These are phyloP conservation scores for Protostelium mycophagum DNA, from an alignment of 78 protist species.

Conservation along the genomic window DNA sequence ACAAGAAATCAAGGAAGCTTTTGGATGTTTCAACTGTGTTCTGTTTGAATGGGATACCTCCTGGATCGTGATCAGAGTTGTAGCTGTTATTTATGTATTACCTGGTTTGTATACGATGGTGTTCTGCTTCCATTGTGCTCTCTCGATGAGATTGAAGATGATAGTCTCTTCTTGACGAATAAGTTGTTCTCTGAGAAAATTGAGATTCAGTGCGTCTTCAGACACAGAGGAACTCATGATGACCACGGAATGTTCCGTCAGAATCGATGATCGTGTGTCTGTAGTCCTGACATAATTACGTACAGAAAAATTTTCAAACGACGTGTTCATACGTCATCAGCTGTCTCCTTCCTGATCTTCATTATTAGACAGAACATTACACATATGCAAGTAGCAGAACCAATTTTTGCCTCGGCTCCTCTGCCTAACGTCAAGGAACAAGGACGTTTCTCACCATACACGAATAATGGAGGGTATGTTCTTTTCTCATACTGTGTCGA, in stretches of 20 bases:
- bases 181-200: neutral
- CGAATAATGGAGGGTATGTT: slow-evolving; percentile 62
- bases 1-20: neutral
- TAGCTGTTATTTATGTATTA: too few species aligned
- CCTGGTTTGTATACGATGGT: neutral
- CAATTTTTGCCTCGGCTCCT: neutral
- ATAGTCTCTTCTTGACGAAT: neutral
- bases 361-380: too few species aligned
- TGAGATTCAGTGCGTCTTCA: neutral
- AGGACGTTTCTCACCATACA: slow-evolving; percentile 54
- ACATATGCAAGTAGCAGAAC: neutral
- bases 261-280: too few species aligned
- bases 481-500: too few species aligned
- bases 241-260: too few species aligned
- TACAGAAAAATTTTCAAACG: too few species aligned
- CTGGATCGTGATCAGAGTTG: too few species aligned
- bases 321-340: too few species aligned
- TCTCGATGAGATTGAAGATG: neutral
- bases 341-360: too few species aligned
- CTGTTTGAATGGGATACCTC: neutral
- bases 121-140: neutral
- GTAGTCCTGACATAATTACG: too few species aligned
- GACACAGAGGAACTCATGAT: neutral
- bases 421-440: slow-evolving; percentile 10
- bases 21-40: neutral